Percentiles rank a stretch among this genome's conserved stretches.
Evolutionary conservation across 2,329 filamentous ascomycete species (phyloP).

Genomic region (Colletotrichum euphorbiae): DNA sequence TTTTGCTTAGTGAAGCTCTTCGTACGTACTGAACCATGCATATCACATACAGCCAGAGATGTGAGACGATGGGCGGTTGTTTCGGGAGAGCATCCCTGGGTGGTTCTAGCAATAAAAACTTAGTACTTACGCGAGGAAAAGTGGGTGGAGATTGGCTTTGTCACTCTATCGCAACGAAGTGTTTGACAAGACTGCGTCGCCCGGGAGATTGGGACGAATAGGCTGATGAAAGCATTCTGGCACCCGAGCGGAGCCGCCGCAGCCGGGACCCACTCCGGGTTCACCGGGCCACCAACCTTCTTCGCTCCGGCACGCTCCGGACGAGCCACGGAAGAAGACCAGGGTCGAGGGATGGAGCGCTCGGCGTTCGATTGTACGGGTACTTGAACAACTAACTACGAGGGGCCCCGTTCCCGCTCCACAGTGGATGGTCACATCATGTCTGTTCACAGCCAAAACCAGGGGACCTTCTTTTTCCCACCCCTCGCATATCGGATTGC

Average conservation of each 20-base stretch:
- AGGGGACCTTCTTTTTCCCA: conserved; percentile 22
- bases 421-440: conserved; percentile 35
- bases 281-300: conserved; percentile 2
- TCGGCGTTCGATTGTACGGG: conserved; percentile 5
- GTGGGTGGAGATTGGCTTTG: too few species aligned
- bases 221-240: too few species aligned
- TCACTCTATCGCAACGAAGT: too few species aligned
- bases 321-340: background rate
- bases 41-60: background rate
- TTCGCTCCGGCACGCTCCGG: background rate
- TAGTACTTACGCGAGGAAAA: too few species aligned
- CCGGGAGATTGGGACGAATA: background rate
- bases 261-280: conserved; percentile 12
- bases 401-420: conserved; percentile 17
- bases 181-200: background rate
- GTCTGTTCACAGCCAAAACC: conserved; percentile 26
- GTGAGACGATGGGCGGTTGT: conserved; percentile 5
- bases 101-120: background rate
- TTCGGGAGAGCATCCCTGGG: background rate
- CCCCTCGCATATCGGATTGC: conserved; percentile 18
- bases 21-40: background rate
- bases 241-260: background rate
- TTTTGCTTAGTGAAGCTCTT: too few species aligned
- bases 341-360: background rate
- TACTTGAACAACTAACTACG: conserved; percentile 3